These are phyloP conservation scores for Boletus hoseneyae DNA, from an alignment of 1,284 basidiomycete genomes.

Conservation along the genomic window DNA sequence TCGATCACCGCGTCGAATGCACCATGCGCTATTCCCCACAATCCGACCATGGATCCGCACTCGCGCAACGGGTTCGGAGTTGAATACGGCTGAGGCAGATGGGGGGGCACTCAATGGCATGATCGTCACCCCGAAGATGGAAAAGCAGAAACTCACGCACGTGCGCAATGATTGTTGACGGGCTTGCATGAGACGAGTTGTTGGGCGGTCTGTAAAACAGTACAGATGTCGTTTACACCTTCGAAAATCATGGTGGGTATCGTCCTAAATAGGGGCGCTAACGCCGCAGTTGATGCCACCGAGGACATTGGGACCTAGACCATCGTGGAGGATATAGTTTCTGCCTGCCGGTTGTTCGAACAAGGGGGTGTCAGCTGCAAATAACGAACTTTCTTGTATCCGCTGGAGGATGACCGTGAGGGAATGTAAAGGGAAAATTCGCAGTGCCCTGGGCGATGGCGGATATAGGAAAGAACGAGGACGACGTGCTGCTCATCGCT, in stretches of 20 bases:
- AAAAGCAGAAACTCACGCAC: not conserved
- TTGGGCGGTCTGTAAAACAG: not conserved
- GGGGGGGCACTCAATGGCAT: not conserved
- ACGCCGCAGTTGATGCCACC: not conserved
- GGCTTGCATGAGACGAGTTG: slow-evolving; percentile 4
- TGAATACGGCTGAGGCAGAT: not conserved
- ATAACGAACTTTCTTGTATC: too few relatives aligned
- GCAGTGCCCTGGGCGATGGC: not conserved
- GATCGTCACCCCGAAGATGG: not conserved
- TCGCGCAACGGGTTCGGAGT: slow-evolving; percentile 2
- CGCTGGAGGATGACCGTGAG: not conserved
- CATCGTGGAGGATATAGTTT: too few relatives aligned
- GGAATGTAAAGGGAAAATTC: not conserved
- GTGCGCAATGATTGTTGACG: not conserved
- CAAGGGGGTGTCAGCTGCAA: too few relatives aligned
- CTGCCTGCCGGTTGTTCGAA: too few relatives aligned
- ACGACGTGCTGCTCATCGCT: not conserved
- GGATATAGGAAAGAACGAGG: not conserved
- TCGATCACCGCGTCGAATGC: slow-evolving; percentile 1
- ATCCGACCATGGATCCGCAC: slow-evolving; percentile 7
- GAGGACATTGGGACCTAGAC: not conserved
- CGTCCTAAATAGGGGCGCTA: not conserved
- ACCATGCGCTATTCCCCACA: not conserved
- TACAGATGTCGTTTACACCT: slow-evolving; percentile 3
- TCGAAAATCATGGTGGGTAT: slow-evolving; percentile 11